Evolutionary conservation across 805 yeast species (phyloP), one percentile per base, ranked within the genome.

Genomic region (Debaryomyces tyrocola): DNA sequence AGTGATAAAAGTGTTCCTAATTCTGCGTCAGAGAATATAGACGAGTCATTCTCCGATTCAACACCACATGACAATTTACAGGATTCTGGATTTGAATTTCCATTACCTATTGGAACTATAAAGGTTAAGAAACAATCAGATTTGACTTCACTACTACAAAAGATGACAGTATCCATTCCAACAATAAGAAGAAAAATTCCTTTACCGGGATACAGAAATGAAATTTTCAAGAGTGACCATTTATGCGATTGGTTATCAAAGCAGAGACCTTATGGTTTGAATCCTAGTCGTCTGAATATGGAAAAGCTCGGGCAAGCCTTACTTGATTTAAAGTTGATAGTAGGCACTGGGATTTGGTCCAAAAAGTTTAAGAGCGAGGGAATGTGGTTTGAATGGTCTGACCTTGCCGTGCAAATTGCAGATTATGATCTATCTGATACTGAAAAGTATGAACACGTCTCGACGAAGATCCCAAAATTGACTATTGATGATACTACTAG

Each of bases 361-460:
- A 64, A 55, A 45, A 69, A 68, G 50, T 73, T 73, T 51, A 69
- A 56, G 44, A 67, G 72, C 45, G 75, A 70, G 45, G 69, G 67
- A 3, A 63, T 69, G 70, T 71, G 75, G 75, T 69, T 70, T 40
- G 77, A 73, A 51, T 73, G 77, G 77, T 56, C 73, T 1, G 72
- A 67, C 20, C 46, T 59, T 39, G 69, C 74, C 6, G 20, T 55
- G 3, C 55, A 44, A 18, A 48, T 57, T 3, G 49, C 62, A 5
- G 49, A 43, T 11, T 56, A 51, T 38, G 44, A 44, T 14, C 27
- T 46, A 11, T 41, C 49, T 24, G 20, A 45, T 37, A n/a, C 46
- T 11, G 18, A 47, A 39, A 33, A 20, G n/a, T 14, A 12, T 27
- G 15, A 20, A 20, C 21, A 20, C 6, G 12, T 10, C 4, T 29